Evolutionary conservation across 257 asterid species (phyloP).

Genomic region (Scutellaria barbata): DNA sequence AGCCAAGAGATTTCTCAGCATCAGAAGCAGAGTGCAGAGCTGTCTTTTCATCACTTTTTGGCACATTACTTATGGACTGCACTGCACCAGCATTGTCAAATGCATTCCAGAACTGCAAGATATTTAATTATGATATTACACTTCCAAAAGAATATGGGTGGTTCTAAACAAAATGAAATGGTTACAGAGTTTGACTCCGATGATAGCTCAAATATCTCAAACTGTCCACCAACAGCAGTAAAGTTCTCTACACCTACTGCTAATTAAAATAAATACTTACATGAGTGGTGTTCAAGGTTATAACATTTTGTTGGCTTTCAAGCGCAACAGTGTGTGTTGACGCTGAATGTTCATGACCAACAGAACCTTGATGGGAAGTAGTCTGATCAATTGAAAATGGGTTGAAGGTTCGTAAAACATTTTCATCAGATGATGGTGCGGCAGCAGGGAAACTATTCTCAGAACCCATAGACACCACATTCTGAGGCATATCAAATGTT

Average conservation of each 20-base stretch:
- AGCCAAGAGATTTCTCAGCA: constrained; percentile 48
- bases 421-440: constrained; percentile 54
- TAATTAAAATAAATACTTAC: constrained; percentile 41
- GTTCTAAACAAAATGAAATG: constrained; percentile 15
- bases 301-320: constrained; percentile 38
- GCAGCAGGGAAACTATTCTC: constrained; percentile 43
- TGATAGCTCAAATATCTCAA: constrained; percentile 2
- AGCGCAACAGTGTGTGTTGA: constrained; percentile 40
- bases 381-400: constrained; percentile 51
- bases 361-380: constrained; percentile 40
- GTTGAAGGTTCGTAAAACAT: constrained; percentile 37
- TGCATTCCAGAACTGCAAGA: constrained; percentile 74
- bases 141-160: neutral
- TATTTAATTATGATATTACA: constrained; percentile 21
- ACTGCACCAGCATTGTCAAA: constrained; percentile 53
- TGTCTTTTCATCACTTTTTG: constrained; percentile 39
- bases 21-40: constrained; percentile 43
- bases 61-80: constrained; percentile 38
- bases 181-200: constrained; percentile 1
- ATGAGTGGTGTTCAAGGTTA: constrained; percentile 37
- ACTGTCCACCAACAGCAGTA: constrained; percentile 14
- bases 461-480: constrained; percentile 39
- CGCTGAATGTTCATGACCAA: constrained; percentile 40
- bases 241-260: constrained; percentile 1
- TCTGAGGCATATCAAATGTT: constrained; percentile 51